Evolutionary conservation across 75 land plant genomes (phyloP), one percentile per base, ranked within the genome.

Genomic region (Isoetes taiwanensis): DNA sequence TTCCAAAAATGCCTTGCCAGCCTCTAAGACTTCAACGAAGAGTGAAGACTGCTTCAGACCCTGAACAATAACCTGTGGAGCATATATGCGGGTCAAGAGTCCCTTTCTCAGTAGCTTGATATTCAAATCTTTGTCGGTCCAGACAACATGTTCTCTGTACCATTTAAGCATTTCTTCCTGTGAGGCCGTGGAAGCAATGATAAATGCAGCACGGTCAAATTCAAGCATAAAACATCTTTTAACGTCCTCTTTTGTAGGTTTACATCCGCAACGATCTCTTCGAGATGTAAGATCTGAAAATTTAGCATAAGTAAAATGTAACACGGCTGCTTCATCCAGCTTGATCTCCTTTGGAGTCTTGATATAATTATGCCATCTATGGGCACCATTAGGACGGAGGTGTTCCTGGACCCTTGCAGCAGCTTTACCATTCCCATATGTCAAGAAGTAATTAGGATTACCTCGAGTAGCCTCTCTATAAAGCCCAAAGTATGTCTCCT

Each of bases 361-460:
- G 83, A 79, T 79, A 42, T 93, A 93, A 52, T 87, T 87, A 61
- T 93, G 89, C 98, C 98, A 93, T 70, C 98, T 68, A 58, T 93
- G 98, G 32, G 98, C 98, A 61, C 98, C 98, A 83, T 93, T 93
- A 29, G 98, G 95, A 26, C 98, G 80, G 30, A 93, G 80, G 53
- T 87, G 80, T 57, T 87, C 85, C 70, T 87, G 89, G 56, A 93
- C 62, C 3, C 98, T 74, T 29, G 98, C 89, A 68, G 95, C 98
- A 32, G 95, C 78, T 70, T 93, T 93, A 50, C 98, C 98, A 77
- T 93, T 93, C 39, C 98, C 98, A 69, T 93, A 93, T 2, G 98
- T 93, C 56, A 93, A 62, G 52, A 93, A 93, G 58, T 87, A 93
- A 54, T 93, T 93, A 61, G 98, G 98, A 74, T 93, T 93, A 19